Evolutionary conservation across 2,329 filamentous ascomycete genomes (phyloP), one percentile per base, ranked within the genome.

Genomic region (Chrysosporium queenslandicum): DNA sequence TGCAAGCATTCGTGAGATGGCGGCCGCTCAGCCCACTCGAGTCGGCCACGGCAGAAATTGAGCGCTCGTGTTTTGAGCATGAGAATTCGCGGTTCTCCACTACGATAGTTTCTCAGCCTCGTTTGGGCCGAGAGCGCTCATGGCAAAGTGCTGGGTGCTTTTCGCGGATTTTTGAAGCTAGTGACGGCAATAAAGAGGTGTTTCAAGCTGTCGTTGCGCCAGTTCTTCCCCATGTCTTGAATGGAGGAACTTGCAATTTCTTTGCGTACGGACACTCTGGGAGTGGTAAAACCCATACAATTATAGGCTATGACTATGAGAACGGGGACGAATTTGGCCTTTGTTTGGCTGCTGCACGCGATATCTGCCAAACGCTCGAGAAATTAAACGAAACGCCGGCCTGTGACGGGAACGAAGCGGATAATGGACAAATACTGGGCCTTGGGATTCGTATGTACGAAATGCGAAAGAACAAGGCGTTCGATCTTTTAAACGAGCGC

Each of bases 181-280:
- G 49, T 7, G 58, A 61, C 16, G 55, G 45, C 14, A 67, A 66
- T 51, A 49, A 61, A n/a, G 23, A 51, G 2, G 58, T 71, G 1
- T 68, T 66, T 40, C 55, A 62, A 16, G 47, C 51, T 0, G 56
- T 68, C 2, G 66, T 73, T 2, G 59, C 61, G 12, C 67, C 69
- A 3, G 60, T 60, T 0, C 48, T 73, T 0, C 62, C 66, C 1
- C 47, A 57, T 9, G 63, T 73, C 8, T 49, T 72, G 25, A 46
- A 58, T 9, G 69, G 70, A 3, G 59, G 59, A 12, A 67, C 58
- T 11, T 71, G 69, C 61, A 73, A 66, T 47, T 68, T 71, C 58
- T 71, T 72, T 53, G 71, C 70, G 8, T 73, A 73, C 50, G 70
- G 70, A 2, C 69, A 72, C 56, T 70, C 70, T 1, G 67, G 67